A percentile compares a stretch with the other conserved stretches of the same genome.
These are phyloP conservation scores for Leucosporidium yakuticum DNA, from an alignment of 768 basidiomycete species.

Conservation along the genomic window DNA sequence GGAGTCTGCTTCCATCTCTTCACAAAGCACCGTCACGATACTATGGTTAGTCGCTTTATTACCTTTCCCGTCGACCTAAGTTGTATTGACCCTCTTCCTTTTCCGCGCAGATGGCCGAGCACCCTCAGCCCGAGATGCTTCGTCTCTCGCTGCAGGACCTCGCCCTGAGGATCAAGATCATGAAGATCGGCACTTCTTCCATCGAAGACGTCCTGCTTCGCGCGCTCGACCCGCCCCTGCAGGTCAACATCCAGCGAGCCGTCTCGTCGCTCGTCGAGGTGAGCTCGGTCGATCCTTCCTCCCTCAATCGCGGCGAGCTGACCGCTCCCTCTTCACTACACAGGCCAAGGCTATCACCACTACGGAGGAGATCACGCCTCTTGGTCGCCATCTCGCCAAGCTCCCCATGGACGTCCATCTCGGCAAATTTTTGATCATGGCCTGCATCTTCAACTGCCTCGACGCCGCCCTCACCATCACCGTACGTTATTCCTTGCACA, in stretches of 20 bases:
- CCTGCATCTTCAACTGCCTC: conserved; percentile 77
- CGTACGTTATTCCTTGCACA: conserved; percentile 2
- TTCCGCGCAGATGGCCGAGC: conserved; percentile 67
- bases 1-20: conserved; percentile 95
- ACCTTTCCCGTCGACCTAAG: background rate
- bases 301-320: background rate
- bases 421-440: conserved; percentile 82
- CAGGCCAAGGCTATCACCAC: conserved; percentile 79
- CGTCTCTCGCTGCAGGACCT: conserved; percentile 87
- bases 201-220: conserved; percentile 84
- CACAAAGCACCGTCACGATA: conserved; percentile 78
- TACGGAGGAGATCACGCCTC: conserved; percentile 84
- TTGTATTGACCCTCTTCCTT: background rate
- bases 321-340: conserved; percentile 12
- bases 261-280: conserved; percentile 87
- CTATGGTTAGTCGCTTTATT: conserved; percentile 50
- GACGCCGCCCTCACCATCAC: conserved; percentile 97
- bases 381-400: conserved; percentile 83
- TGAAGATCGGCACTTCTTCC: conserved; percentile 77
- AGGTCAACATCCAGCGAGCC: conserved; percentile 82
- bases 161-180: conserved; percentile 83
- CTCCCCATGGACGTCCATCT: conserved; percentile 93
- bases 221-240: conserved; percentile 81
- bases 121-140: conserved; percentile 92
- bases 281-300: conserved; percentile 21